Evolutionary conservation across 2,329 filamentous ascomycete species (phyloP), one percentile per base, ranked within the genome.

Genomic region (Phaeosphaeriaceae sp.): DNA sequence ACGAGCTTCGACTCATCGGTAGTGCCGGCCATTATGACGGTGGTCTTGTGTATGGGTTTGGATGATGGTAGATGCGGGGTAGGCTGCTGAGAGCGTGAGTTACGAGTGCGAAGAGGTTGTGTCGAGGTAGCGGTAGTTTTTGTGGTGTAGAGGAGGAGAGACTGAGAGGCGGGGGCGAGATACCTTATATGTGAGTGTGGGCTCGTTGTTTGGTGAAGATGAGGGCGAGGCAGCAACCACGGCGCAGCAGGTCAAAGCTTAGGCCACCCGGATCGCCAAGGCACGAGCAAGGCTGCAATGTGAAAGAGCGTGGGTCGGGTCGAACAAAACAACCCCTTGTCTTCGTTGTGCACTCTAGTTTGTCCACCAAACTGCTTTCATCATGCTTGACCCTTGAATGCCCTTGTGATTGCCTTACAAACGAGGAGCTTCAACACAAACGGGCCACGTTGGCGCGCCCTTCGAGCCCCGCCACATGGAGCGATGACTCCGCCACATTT

Each of bases 1-100:
- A 84, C 76, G 54, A 63, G 72, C 66, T 66, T 64, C 24, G 44
- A 31, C 11, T 58, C 52, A 10, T 52, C 20, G 42, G 67, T 10
- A 44, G 69, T 58, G 45, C 68, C 59, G 64, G 74, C 73, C 62
- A 67, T 72, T 58, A 47, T 57, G 56, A 53, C 51, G 56, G n/a
- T 54, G 48, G 36, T 56, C 21, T 21, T 11, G 9, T 21, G 21
- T 47, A 20, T 44, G 33, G 21, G 48, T 49, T 51, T 52, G 45
- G 24, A 50, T 54, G 40, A 54, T 33, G 17, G 25, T 24, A 17
- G 55, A 63, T 49, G 66, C 67, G 64, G 62, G 65, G 63, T 68
- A 66, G 61, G 56, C 56, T 63, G 58, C 17, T 25, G 33, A 56
- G 15, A 56, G n/a, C 54, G 61, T 27, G 52, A 44, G 52, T 52